A percentile compares a stretch with the other conserved stretches of the same genome.
Evolutionary conservation across 164 flowering plant species (phyloP).

Genomic region (Stephania yunnanensis): DNA sequence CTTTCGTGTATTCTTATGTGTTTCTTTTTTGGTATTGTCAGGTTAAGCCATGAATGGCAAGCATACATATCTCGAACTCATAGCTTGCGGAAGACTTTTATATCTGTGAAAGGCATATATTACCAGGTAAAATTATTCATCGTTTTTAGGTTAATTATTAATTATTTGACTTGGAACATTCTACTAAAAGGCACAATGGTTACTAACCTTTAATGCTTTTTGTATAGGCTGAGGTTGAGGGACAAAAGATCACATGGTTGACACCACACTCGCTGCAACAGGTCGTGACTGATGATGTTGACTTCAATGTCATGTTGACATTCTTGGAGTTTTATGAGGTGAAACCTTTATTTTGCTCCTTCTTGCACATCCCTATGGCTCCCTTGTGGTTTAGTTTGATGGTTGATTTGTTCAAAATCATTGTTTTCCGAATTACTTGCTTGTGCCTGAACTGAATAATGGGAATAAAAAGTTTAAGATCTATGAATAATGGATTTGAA

Average conservation of each 20-base stretch:
- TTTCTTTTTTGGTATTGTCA: slow-evolving; percentile 15
- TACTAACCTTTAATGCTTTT: neutral
- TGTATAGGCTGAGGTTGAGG: slow-evolving; percentile 72
- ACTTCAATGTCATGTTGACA: slow-evolving; percentile 67
- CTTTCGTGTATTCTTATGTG: neutral
- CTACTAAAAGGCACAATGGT: neutral
- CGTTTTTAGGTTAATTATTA: too few species aligned
- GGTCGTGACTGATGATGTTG: slow-evolving; percentile 83
- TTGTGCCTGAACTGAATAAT: too few species aligned
- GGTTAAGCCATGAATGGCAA: slow-evolving; percentile 98
- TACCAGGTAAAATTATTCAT: slow-evolving; percentile 55
- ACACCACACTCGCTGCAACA: slow-evolving; percentile 85
- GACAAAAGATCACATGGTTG: slow-evolving; percentile 88
- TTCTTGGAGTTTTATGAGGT: slow-evolving; percentile 92
- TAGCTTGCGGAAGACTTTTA: slow-evolving; percentile 68
- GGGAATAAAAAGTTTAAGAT: too few species aligned
- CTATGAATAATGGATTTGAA: too few species aligned
- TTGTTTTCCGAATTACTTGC: too few species aligned
- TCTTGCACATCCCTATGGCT: neutral
- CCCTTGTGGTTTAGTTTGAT: neutral
- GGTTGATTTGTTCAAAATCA: neutral
- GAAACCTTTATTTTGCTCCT: neutral
- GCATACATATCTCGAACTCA: slow-evolving; percentile 85
- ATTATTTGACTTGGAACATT: too few species aligned
- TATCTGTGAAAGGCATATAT: slow-evolving; percentile 93